Base-by-base conservation (phyloP, 192 early-diverging fungal species). In the Coemansia sp. region DNA sequence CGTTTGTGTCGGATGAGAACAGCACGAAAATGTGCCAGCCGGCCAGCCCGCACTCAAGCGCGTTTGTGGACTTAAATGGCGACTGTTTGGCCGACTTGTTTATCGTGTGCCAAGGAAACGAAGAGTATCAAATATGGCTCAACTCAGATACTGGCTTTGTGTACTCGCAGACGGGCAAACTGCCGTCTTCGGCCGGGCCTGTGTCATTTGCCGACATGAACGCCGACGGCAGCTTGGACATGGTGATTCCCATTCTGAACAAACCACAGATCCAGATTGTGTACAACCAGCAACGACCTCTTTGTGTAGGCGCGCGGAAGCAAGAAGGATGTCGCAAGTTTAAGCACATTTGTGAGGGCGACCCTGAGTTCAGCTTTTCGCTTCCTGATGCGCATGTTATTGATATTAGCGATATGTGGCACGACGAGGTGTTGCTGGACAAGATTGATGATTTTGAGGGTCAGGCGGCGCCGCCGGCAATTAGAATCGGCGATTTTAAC, bases 201-300 rank as follows among this genome's bases (percentile, higher is more conserved):
- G 82, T 98, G 29, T 84, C 90, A 3, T 96, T 98, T 83, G 92
- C 91, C 19, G 95, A 98, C 62, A 91, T 97, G 86, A 92, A 94
- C 81, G 92, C 87, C n/a, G 92, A 94, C 78, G 94, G 94, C 23
- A 87, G 92, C 13, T 75, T 94, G 27, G 94, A 96, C 69, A 83
- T 94, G 62, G 81, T 96, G 3, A 88, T 94, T 32, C 85, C 89
- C 9, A 83, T 89, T 0, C 88, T 66, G 2, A 64, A 56, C 19
- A 62, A 61, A 20, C 88, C 92, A 59, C 70, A 81, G 65, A 86
- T 97, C 32, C 87, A 94, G 71, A 62, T 93, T 13, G 73, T 87
- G 6, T 91, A 93, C 71, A 95, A 95, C 68, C 71, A 85, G 59
- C 93, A 94, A 70, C 89, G 90, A 35, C 89, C 91, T 1, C 68